A percentile compares a stretch with the other conserved stretches of the same genome.
phyloP scores from a whole-genome alignment of 1,284 basidiomycete genomes.

The Boletus smithii region DNA sequence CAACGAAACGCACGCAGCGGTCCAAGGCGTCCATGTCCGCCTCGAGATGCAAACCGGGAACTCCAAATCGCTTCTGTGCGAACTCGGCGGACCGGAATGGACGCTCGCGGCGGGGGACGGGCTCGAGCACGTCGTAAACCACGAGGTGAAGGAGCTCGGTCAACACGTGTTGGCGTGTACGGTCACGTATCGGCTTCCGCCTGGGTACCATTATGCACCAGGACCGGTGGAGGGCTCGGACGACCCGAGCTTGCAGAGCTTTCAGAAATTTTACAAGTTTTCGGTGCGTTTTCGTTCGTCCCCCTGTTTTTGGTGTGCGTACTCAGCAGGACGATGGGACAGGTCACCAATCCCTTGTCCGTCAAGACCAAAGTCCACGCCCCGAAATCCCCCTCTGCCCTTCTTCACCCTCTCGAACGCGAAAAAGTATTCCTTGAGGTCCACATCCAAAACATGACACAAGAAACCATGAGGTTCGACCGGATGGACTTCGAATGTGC shows the following conservation, averaged over 20 bases:
- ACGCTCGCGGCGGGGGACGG: conserved; percentile 52
- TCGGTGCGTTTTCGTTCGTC: conserved; percentile 50
- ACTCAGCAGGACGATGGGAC: not conserved
- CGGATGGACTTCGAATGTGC: conserved; percentile 70
- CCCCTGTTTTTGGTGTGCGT: not conserved
- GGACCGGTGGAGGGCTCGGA: conserved; percentile 45
- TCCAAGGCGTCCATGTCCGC: conserved; percentile 56
- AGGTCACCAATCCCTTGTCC: conserved; percentile 85
- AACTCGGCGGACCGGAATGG: conserved; percentile 54
- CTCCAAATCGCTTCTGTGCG: conserved; percentile 58
- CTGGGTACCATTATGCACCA: conserved; percentile 46
- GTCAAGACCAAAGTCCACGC: conserved; percentile 87
- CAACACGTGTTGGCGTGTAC: conserved; percentile 79
- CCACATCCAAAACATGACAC: conserved; percentile 82
- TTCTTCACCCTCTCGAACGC: conserved; percentile 57
- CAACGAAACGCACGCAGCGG: conserved; percentile 62
- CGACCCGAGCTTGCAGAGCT: conserved; percentile 64
- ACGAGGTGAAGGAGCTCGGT: conserved; percentile 81
- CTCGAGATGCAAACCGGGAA: conserved; percentile 78
- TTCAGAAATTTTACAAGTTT: conserved; percentile 89
- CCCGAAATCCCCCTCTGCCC: conserved; percentile 67
- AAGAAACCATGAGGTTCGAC: conserved; percentile 74
- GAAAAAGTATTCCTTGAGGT: conserved; percentile 85
- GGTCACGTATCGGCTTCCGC: conserved; percentile 66
- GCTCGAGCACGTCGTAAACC: conserved; percentile 62